phyloP scores from a whole-genome alignment of 495 filamentous ascomycete species.

The Penicillium manginii region DNA sequence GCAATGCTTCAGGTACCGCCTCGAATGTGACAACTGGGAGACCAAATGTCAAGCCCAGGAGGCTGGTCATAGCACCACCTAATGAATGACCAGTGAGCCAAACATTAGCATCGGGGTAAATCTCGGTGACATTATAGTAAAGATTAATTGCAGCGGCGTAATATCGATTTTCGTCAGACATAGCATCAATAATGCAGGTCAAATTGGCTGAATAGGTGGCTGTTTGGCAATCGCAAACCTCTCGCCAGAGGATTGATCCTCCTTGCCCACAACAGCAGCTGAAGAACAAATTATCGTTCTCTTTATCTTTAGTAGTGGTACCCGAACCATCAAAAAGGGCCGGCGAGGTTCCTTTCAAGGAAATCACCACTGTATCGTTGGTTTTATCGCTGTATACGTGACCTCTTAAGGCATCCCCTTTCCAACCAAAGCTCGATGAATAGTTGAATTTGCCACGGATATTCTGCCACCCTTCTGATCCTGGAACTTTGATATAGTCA shows the following conservation, averaged over 20 bases:
- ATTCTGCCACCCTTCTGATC: slow-evolving; percentile 80
- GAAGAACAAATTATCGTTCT: slow-evolving; percentile 97
- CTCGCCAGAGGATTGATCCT: slow-evolving; percentile 81
- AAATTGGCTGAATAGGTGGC: slow-evolving; percentile 86
- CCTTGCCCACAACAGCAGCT: slow-evolving; percentile 97
- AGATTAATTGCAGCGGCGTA: slow-evolving; percentile 85
- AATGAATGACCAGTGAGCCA: slow-evolving; percentile 92
- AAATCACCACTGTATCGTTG: slow-evolving; percentile 88
- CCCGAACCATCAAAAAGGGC: slow-evolving; percentile 94
- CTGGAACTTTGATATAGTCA: slow-evolving; percentile 78
- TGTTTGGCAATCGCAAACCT: slow-evolving; percentile 89
- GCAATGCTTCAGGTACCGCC: slow-evolving; percentile 85
- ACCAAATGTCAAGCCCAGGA: slow-evolving; percentile 90
- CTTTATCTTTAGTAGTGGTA: slow-evolving; percentile 95
- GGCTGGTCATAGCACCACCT: slow-evolving; percentile 80
- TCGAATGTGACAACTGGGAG: slow-evolving; percentile 87
- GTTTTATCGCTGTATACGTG: slow-evolving; percentile 87
- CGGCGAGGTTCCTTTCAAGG: slow-evolving; percentile 85
- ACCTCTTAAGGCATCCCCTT: slow-evolving; percentile 83
- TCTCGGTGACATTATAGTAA: slow-evolving; percentile 85
- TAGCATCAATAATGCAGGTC: slow-evolving; percentile 76
- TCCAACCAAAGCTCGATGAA: slow-evolving; percentile 86
- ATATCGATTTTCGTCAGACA: slow-evolving; percentile 84
- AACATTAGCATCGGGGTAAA: slow-evolving; percentile 84
- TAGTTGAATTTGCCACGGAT: slow-evolving; percentile 80